A percentile compares a stretch with the other conserved stretches of the same genome.
These are phyloP conservation scores for Gamarada debralockiae DNA, from an alignment of 495 filamentous ascomycete genomes.

Conservation along the genomic window DNA sequence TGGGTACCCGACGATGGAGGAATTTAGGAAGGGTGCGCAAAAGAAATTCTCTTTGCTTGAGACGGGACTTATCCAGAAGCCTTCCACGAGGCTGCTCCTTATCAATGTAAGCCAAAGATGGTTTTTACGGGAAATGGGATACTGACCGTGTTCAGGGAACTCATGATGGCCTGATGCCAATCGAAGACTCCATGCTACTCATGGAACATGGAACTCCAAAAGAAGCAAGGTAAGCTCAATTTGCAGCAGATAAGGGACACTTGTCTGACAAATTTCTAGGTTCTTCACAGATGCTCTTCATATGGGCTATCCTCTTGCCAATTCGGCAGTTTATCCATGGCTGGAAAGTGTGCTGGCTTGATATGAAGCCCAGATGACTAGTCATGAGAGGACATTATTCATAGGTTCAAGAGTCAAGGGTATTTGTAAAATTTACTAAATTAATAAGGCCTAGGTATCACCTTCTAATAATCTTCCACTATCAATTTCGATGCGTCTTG, in stretches of 20 bases:
- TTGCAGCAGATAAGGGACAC: background rate
- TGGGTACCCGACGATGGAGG: slow-evolving; percentile 57
- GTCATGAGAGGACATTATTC: no score
- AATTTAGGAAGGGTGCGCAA: slow-evolving; percentile 56
- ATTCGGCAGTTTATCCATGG: slow-evolving; percentile 49
- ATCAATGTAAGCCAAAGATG: slow-evolving; percentile 45
- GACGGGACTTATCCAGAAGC: slow-evolving; percentile 60
- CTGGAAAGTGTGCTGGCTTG: slow-evolving; percentile 40
- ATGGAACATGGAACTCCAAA: slow-evolving; percentile 70
- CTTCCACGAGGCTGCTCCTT: slow-evolving; percentile 59
- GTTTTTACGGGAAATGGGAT: background rate
- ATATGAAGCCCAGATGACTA: no score
- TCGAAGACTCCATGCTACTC: slow-evolving; percentile 67
- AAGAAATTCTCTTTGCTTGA: slow-evolving; percentile 72
- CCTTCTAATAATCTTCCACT: no score
- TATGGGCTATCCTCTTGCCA: slow-evolving; percentile 62
- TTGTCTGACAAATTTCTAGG: slow-evolving; percentile 11
- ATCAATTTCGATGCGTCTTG: no score
- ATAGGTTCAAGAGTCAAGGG: no score
- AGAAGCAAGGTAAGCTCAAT: slow-evolving; percentile 43
- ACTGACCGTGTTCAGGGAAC: slow-evolving; percentile 36
- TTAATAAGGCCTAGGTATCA: no score
- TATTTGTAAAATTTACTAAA: no score
- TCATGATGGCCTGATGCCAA: slow-evolving; percentile 69
- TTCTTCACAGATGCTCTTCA: slow-evolving; percentile 59